These are phyloP conservation scores for Ceratocystis colombiana DNA, from an alignment of 2,329 filamentous ascomycete species.

Conservation along the genomic window DNA sequence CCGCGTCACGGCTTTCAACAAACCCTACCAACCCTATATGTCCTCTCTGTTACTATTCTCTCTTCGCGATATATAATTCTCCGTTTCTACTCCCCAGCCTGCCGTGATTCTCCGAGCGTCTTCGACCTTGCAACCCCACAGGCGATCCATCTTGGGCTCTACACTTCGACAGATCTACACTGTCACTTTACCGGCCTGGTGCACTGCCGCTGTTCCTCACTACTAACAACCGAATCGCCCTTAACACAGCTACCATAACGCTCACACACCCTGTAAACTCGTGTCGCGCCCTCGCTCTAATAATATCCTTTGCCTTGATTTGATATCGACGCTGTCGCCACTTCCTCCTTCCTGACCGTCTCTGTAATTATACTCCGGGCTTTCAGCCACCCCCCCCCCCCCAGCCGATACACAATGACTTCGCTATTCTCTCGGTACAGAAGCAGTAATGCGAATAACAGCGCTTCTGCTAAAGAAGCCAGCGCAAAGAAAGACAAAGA, in stretches of 20 bases:
- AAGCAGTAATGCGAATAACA: slow-evolving; percentile 26
- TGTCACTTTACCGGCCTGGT: background rate
- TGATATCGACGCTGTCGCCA: background rate
- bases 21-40: background rate
- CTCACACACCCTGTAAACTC: background rate
- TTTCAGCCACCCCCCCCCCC: background rate
- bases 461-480: slow-evolving; percentile 36
- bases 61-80: background rate
- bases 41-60: too few species aligned
- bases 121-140: background rate
- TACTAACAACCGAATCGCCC: background rate
- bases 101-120: background rate
- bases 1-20: background rate
- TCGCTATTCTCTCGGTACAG: slow-evolving; percentile 22
- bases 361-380: background rate
- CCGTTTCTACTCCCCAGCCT: background rate
- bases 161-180: background rate
- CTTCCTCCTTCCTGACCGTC: background rate
- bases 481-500: slow-evolving; percentile 45
- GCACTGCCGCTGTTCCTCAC: background rate
- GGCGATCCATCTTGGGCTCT: background rate
- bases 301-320: background rate
- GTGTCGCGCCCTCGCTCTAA: background rate
- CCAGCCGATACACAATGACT: slow-evolving; percentile 13
- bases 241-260: too few species aligned